A percentile compares a stretch with the other conserved stretches of the same genome.
Conservation (phyloP, 352 stramenopile genomes). For the Phytopythium delawarense region DNA sequence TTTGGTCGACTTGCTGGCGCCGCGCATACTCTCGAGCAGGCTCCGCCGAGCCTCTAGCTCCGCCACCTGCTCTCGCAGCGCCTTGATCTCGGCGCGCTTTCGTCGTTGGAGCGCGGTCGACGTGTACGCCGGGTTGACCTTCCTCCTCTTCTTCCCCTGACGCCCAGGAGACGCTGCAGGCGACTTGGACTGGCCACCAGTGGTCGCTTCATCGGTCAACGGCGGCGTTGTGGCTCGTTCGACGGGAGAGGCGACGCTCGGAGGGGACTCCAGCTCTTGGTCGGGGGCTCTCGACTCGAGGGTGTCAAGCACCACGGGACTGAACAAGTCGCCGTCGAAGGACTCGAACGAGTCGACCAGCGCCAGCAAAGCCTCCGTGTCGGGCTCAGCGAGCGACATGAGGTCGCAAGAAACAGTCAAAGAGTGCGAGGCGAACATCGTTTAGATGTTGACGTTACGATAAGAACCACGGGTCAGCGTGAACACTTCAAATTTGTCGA, state of each 20-base stretch:
- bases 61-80: constrained; percentile 13
- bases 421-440: no score
- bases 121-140: neutral
- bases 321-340: neutral
- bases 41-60: constrained; percentile 10
- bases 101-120: constrained; percentile 7
- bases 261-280: neutral
- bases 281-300: neutral
- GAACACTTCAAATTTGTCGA: no score
- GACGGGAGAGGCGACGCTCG: neutral
- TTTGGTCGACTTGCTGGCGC: neutral
- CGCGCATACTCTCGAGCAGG: neutral
- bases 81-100: constrained; percentile 16
- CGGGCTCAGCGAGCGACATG: no score
- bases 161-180: no score
- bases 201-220: no score
- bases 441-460: no score
- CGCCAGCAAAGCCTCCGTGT: neutral
- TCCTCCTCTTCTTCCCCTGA: neutral
- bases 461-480: no score
- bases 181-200: no score
- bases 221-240: neutral
- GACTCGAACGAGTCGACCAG: neutral
- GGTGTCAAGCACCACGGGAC: neutral
- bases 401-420: no score